phyloP scores from a whole-genome alignment of 352 stramenopile genomes.

The Phytopythium litorale region DNA sequence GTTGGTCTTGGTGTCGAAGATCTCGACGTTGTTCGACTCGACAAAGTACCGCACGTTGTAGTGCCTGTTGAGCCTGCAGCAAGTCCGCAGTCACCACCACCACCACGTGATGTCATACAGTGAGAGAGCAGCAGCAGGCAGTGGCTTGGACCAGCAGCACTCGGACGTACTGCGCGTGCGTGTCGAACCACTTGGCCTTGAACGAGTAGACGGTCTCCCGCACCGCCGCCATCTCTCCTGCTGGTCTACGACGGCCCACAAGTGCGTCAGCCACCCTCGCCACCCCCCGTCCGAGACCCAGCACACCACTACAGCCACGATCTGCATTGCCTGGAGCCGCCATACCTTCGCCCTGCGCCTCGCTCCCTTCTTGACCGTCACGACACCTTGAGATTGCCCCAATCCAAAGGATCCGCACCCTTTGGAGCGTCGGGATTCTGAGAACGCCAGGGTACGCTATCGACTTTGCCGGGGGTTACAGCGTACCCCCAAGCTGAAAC shows the following conservation, averaged over 20 bases:
- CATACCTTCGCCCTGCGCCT: background rate
- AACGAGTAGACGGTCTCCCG: slow-evolving; percentile 80
- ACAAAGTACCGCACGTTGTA: slow-evolving; percentile 82
- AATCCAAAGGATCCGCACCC: background rate
- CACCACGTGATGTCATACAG: too few species aligned
- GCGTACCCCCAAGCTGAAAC: background rate
- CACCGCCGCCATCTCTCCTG: slow-evolving; percentile 44
- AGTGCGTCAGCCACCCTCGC: background rate
- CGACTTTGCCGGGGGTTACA: background rate
- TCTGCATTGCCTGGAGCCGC: background rate
- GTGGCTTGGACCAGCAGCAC: background rate
- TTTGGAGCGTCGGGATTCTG: background rate
- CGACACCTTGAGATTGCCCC: background rate
- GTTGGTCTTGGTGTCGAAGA: slow-evolving; percentile 86
- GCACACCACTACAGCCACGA: background rate
- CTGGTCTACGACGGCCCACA: background rate
- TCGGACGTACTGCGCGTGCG: slow-evolving; percentile 51
- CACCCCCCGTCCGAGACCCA: background rate
- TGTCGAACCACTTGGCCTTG: slow-evolving; percentile 79
- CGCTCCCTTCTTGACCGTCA: background rate
- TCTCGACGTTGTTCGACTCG: slow-evolving; percentile 80
- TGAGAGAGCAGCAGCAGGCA: background rate
- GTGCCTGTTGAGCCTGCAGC: slow-evolving; percentile 60
- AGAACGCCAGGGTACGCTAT: background rate
- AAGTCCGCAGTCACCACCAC: background rate